phyloP scores from a whole-genome alignment of 345 rosid genomes.

The Eucalyptus cladocalyx region DNA sequence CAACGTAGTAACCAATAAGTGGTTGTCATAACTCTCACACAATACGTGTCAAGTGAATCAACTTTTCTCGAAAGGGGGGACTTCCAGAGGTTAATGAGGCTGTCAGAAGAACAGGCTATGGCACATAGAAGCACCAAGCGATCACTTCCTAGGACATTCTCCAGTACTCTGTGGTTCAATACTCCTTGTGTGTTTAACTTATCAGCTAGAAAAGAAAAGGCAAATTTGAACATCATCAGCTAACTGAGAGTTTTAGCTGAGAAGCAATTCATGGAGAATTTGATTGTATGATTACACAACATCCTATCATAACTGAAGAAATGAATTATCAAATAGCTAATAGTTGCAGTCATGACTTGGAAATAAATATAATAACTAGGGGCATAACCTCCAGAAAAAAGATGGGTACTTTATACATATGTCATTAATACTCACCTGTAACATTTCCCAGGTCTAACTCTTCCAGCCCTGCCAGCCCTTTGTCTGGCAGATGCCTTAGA shows the following conservation, averaged over 20 bases:
- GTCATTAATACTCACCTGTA: conserved; percentile 42
- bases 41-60: not conserved
- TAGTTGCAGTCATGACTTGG: not conserved
- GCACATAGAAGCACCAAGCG: not conserved
- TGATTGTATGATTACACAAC: not conserved
- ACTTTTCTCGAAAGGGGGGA: not conserved
- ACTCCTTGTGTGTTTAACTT: not conserved
- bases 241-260: not conserved
- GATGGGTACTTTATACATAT: not conserved
- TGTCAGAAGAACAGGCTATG: not conserved
- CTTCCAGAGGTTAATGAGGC: not conserved
- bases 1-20: not conserved
- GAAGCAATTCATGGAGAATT: not conserved
- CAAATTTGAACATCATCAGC: not conserved
- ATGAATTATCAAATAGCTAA: not conserved
- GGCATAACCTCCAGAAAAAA: not conserved
- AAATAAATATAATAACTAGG: not conserved
- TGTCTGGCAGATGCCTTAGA: conserved; percentile 97
- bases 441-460: conserved; percentile 94
- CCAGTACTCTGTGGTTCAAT: not conserved
- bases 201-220: not conserved
- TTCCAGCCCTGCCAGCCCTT: conserved; percentile 97
- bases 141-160: not conserved
- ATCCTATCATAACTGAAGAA: not conserved
- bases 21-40: not conserved